These are phyloP conservation scores for Chamaecyparis obtusa DNA, from an alignment of 75 land plant species.

Conservation along the genomic window DNA sequence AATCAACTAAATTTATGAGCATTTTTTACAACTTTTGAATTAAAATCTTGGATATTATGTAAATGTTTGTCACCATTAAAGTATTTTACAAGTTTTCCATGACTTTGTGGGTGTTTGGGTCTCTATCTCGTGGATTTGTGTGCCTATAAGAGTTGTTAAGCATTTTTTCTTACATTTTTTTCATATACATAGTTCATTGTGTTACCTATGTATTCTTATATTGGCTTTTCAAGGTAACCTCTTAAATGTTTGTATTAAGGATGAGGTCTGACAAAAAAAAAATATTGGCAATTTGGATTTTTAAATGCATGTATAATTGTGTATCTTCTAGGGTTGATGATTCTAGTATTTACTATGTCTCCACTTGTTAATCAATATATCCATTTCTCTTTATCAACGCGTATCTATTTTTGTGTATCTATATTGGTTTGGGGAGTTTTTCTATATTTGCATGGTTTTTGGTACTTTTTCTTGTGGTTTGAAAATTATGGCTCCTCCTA, in stretches of 20 bases:
- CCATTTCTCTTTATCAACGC: no score
- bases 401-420: background rate
- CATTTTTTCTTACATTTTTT: background rate
- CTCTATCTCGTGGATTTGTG: background rate
- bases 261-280: no score
- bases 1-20: no score
- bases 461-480: background rate
- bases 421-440: background rate
- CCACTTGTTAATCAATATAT: background rate
- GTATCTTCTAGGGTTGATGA: background rate
- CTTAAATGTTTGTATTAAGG: no score
- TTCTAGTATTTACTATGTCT: background rate
- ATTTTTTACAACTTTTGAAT: no score
- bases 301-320: background rate
- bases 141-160: background rate
- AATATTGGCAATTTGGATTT: background rate
- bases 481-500: background rate
- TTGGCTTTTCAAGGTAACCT: background rate
- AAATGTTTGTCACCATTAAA: background rate
- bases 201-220: background rate
- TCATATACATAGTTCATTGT: background rate
- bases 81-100: background rate
- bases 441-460: background rate
- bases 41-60: no score
- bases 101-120: background rate